Evolutionary conservation across 306 rosid genomes (phyloP).

Genomic region (Sesbania bispinosa): DNA sequence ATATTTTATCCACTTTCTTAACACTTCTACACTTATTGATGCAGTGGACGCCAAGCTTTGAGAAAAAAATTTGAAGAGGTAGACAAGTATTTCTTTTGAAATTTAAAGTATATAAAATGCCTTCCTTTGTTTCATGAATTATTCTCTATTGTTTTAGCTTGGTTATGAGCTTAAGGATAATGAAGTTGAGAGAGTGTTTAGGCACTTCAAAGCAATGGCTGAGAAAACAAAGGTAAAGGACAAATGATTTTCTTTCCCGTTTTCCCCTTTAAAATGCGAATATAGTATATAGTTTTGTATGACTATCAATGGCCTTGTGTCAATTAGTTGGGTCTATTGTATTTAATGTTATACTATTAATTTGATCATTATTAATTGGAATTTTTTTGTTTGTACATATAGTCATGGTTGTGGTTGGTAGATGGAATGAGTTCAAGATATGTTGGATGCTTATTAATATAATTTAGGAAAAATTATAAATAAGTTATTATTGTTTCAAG

Average conservation of each 20-base stretch:
- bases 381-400: too few relatives aligned
- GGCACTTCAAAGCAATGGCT: slow-evolving; percentile 75
- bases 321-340: too few relatives aligned
- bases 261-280: too few relatives aligned
- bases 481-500: too few relatives aligned
- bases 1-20: background rate
- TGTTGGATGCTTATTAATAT: too few relatives aligned
- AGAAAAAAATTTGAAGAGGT: slow-evolving; percentile 72
- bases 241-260: background rate
- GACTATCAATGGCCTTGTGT: too few relatives aligned
- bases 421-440: too few relatives aligned
- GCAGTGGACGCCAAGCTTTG: slow-evolving; percentile 92
- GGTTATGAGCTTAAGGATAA: slow-evolving; percentile 63
- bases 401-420: too few relatives aligned
- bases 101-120: background rate
- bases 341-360: too few relatives aligned
- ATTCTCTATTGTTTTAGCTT: slow-evolving; percentile 44
- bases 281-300: too few relatives aligned
- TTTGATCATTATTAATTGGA: too few relatives aligned
- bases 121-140: background rate
- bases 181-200: slow-evolving; percentile 53
- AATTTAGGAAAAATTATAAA: too few relatives aligned
- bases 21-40: background rate
- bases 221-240: slow-evolving; percentile 70
- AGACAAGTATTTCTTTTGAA: background rate